Base-by-base conservation (phyloP, 495 filamentous ascomycete species). In the Chaetomium tenue region DNA sequence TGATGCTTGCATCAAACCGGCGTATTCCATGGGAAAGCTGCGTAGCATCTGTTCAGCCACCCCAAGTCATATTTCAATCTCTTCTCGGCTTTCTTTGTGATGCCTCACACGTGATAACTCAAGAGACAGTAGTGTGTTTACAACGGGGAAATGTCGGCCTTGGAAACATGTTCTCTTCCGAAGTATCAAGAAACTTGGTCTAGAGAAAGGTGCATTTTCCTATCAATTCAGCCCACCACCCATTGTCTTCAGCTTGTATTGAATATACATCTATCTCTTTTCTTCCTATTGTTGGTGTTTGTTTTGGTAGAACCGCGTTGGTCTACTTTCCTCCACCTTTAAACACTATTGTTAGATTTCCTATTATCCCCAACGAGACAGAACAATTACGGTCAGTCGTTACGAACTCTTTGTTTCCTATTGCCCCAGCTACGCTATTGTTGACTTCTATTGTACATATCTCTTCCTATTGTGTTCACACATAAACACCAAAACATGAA, bases 371-470 rank as follows among this genome's bases (percentile, higher is more conserved):
- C 40, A 44, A 18, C 40, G 2, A 44, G 18, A 44, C 40, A 16
- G 18, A 44, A 44, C 40, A 16, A 44, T 15, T 11, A 15, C 40
- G 9, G 33, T 18, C 2, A 4, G 40, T 16, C 15, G 3, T 15
- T 15, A 44, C 16, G 13, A 44, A 18, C n/a, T 44, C 0, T 18
- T 18, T 1, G 3, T 4, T 18, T 6, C 13, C 40, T 18, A 18
- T 44, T 44, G 40, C 40, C 11, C 40, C 13, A 6, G 40, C 11
- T 18, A 44, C 16, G 3, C 16, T 18, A 44, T 44, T 15, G 9
- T 52, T 52, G 22, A 26, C 50, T 44, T 44, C 40, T 18, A 52
- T 52, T 52, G 50, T 52, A 26, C 13, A 23, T 26, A 52, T 25
- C 25, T 5, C 25, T 28, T 25, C 50, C 50, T 52, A 52, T 52